phyloP scores from a whole-genome alignment of 1,284 basidiomycete species.

The Phellinidium pouzarii region DNA sequence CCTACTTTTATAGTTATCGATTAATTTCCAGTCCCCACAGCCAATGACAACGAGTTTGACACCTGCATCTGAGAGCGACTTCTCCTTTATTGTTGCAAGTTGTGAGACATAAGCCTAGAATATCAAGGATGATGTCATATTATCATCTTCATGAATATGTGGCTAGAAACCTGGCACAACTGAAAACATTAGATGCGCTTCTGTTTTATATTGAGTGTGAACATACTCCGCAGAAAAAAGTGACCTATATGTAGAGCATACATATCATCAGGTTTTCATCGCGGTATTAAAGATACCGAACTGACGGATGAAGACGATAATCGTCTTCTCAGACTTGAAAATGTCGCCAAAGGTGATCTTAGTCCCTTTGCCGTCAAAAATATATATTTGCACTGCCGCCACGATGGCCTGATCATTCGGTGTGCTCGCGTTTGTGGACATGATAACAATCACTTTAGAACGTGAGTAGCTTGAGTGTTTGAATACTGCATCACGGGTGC shows the following conservation, averaged over 20 bases:
- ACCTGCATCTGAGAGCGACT: slow-evolving; percentile 36
- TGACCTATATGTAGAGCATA: slow-evolving; percentile 42
- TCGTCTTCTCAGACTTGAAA: slow-evolving; percentile 40
- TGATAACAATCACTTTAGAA: neutral
- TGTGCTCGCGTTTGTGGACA: neutral
- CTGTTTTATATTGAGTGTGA: too few species aligned
- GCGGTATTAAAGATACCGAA: slow-evolving; percentile 19
- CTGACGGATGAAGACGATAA: slow-evolving; percentile 63
- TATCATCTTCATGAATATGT: neutral
- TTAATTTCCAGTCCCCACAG: slow-evolving; percentile 53
- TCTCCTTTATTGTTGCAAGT: slow-evolving; percentile 38
- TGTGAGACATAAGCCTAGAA: slow-evolving; percentile 47
- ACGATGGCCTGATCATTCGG: slow-evolving; percentile 2
- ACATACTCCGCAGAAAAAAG: slow-evolving; percentile 57
- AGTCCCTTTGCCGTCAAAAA: slow-evolving; percentile 39
- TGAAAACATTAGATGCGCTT: slow-evolving; percentile 21
- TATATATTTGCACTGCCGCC: slow-evolving; percentile 5
- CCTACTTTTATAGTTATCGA: slow-evolving; percentile 47
- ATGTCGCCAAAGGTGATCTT: slow-evolving; percentile 44
- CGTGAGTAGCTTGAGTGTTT: neutral
- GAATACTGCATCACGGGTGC: too few species aligned
- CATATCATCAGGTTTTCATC: neutral
- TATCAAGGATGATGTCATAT: slow-evolving; percentile 7
- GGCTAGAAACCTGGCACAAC: slow-evolving; percentile 38
- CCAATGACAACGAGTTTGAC: slow-evolving; percentile 49